These are phyloP conservation scores for Diaporthe citrichinensis DNA, from an alignment of 2,329 filamentous ascomycete species.

Conservation along the genomic window DNA sequence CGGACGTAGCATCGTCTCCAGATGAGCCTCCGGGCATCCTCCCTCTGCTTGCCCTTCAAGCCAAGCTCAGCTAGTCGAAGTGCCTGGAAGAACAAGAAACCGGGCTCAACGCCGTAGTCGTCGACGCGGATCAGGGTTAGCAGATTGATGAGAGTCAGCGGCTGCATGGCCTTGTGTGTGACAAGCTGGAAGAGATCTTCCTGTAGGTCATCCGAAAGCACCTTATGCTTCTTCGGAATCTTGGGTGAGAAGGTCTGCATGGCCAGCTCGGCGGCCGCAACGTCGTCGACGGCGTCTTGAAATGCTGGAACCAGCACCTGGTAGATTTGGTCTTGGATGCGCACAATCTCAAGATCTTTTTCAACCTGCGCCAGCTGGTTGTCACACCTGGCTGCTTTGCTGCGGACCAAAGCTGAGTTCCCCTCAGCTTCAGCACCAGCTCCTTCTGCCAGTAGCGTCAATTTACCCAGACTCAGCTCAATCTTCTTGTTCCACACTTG, in stretches of 20 bases:
- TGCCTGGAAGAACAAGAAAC: slow-evolving; percentile 82
- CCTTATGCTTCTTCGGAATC: slow-evolving; percentile 71
- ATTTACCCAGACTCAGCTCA: slow-evolving; percentile 89
- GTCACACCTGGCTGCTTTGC: slow-evolving; percentile 50
- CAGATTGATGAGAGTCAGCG: slow-evolving; percentile 77
- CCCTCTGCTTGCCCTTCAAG: slow-evolving; percentile 68
- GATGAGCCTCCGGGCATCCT: slow-evolving; percentile 73
- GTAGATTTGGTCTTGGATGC: slow-evolving; percentile 85
- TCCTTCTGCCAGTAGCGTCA: slow-evolving; percentile 78
- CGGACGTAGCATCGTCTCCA: slow-evolving; percentile 90
- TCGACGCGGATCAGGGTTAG: slow-evolving; percentile 79
- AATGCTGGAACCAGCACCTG: slow-evolving; percentile 78
- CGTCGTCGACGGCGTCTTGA: slow-evolving; percentile 81
- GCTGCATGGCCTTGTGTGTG: slow-evolving; percentile 78
- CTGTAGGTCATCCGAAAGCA: slow-evolving; percentile 79
- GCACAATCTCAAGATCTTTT: slow-evolving; percentile 76
- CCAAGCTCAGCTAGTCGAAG: slow-evolving; percentile 72
- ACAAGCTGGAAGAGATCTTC: slow-evolving; percentile 79
- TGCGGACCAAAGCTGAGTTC: slow-evolving; percentile 43
- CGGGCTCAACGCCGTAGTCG: slow-evolving; percentile 65
- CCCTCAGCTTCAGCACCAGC: slow-evolving; percentile 47
- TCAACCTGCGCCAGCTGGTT: slow-evolving; percentile 68
- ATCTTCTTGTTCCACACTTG: slow-evolving; percentile 95
- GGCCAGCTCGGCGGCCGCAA: slow-evolving; percentile 82
- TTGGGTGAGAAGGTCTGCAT: slow-evolving; percentile 75